Evolutionary conservation across 208 protist genomes (phyloP).

Genomic region (Acanthamoeba healyi): DNA sequence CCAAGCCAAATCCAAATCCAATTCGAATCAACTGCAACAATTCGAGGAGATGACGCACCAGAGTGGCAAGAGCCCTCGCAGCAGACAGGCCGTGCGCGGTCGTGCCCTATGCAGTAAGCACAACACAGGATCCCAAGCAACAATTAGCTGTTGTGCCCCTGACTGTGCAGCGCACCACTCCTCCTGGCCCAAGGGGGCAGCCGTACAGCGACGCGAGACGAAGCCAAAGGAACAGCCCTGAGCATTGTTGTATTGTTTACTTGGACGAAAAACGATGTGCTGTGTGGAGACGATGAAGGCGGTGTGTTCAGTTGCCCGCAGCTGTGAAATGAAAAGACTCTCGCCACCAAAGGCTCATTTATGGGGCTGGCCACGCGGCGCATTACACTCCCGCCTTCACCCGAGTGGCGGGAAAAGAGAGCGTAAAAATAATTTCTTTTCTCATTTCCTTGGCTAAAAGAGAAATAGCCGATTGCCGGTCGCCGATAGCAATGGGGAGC

Average conservation of each 20-base stretch:
- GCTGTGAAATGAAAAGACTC: not conserved
- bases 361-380: not conserved
- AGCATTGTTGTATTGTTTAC: not conserved
- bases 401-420: not conserved
- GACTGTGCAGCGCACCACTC: not conserved
- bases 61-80: slow-evolving; percentile 32
- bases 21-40: not conserved
- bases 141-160: not conserved
- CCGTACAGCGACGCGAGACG: not conserved
- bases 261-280: too few species aligned
- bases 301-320: too few species aligned
- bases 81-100: not conserved
- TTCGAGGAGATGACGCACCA: not conserved
- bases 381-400: not conserved
- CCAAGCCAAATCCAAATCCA: too few species aligned
- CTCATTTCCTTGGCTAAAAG: not conserved
- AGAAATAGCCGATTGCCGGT: not conserved
- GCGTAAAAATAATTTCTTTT: not conserved
- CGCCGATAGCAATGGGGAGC: too few species aligned
- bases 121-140: too few species aligned
- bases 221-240: slow-evolving; percentile 2
- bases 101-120: not conserved
- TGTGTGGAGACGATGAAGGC: too few species aligned
- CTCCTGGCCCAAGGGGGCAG: too few species aligned
- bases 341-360: not conserved